Evolutionary conservation across 2,329 filamentous ascomycete species (phyloP), one percentile per base, ranked within the genome.

Genomic region (Claviceps fusiformis): DNA sequence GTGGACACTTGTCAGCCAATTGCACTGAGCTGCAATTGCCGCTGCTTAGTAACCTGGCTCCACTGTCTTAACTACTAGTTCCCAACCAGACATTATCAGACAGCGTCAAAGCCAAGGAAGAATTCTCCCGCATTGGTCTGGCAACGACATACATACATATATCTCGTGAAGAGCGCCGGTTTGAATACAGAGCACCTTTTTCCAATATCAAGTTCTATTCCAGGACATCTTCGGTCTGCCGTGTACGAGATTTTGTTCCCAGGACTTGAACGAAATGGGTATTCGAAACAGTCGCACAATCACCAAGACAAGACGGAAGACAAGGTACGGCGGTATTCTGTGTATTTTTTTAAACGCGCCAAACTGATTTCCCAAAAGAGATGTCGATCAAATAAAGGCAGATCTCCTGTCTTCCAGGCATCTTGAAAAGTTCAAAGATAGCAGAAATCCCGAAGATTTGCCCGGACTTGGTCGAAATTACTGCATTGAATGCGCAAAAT

Each of bases 401-500:
- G 93, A 98, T 69, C 72, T 96, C 55, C 75, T 78, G 59, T 87
- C 85, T 37, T 80, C 88, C 24, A 87, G 85, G 68, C 91, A 97
- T 66, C 81, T 98, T 39, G 74, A 82, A 50, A 81, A 88, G 60
- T 90, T 85, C 76, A 87, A 90, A 67, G 79, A 83, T 52, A 81
- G 83, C 47, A 95, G 95, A 67, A 82, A 86, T 6, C 73, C 80
- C 27, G 92, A 97, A 67, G 93, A 97, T 64, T 78, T 96, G 41
- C 93, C 93, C 3, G 92, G 84, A 0, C 76, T 96, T 51, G 93
- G 93, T 31, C 78, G 82, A 62, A 85, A 85, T 68, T 97, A 96
- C 71, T 98, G 93, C 70, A 77, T 86, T 17, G 87, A 95, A 71
- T 98, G 93, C 70, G 86, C 93, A 59, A 97, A 95, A 74, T 97